Conservation (phyloP, 1,139 yeast species). For the Saccharomycopsis crataegensis region DNA sequence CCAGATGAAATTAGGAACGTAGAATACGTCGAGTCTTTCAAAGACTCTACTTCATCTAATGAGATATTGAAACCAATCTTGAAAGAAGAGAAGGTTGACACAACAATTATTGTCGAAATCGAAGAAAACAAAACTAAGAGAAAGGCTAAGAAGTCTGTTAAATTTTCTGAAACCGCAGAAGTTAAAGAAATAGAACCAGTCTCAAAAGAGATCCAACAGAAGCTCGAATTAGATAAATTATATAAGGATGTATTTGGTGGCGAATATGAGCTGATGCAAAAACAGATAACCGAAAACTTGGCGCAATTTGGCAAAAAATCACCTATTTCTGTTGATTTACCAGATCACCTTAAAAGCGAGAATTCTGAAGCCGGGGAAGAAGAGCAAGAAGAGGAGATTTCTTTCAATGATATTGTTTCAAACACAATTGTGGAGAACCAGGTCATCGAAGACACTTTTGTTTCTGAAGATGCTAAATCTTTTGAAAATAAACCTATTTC, state of each 20-base stretch:
- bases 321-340: not conserved
- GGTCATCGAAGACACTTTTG: slow-evolving; percentile 2
- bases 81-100: not conserved
- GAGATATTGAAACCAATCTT: slow-evolving; percentile 3
- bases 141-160: slow-evolving; percentile 8
- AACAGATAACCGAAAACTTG: slow-evolving; percentile 9
- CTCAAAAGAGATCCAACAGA: not conserved
- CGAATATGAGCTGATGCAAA: slow-evolving; percentile 13
- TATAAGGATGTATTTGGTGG: slow-evolving; percentile 19
- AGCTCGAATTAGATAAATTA: slow-evolving; percentile 12
- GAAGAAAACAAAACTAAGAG: not conserved
- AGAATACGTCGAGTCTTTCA: not conserved
- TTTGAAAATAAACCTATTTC: not conserved
- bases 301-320: slow-evolving; percentile 1
- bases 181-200: slow-evolving; percentile 8
- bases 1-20: not conserved
- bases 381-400: slow-evolving; percentile 6
- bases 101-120: too few relatives aligned
- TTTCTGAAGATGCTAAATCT: not conserved
- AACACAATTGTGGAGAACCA: slow-evolving; percentile 16
- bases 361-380: not conserved
- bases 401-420: slow-evolving; percentile 17
- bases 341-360: not conserved
- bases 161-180: slow-evolving; percentile 11
- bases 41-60: not conserved